Base-by-base conservation (phyloP, 306 rosid genomes). In the Lathyrus tuberosus region DNA sequence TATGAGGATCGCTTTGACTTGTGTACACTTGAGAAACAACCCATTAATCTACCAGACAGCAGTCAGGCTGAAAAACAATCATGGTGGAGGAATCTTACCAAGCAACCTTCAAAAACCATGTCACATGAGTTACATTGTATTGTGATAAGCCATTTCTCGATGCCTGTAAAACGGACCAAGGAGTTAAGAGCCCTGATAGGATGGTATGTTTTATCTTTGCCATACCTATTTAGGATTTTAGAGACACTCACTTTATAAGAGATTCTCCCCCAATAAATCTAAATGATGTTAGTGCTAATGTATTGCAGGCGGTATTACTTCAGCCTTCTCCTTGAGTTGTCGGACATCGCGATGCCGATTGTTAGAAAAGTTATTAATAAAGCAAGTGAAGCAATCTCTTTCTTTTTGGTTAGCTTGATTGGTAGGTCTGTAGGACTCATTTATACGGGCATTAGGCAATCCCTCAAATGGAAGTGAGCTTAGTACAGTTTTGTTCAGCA, bases 391-490 rank as follows among this genome's bases (percentile, higher is more conserved):
- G 94, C 87, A 12, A 77, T 87, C 59, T 90, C 97, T 30, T 94
- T 88, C 88, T 87, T 94, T 79, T 79, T 90, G 57, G 93, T 90
- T 67, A 71, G 76, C 85, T 82, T 90, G 86, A 93, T 93, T 74
- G 98, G 98, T 72, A 86, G 97, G 77, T 93, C 98, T 56, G 76
- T 93, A 72, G 97, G 97, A 77, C 96, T 88, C 75, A 86, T 93
- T 75, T 93, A 93, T 57, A 85, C 97, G 20, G 97, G 98, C 81
- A 94, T 88, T 76, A 88, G 95, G 76, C 97, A 90, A 71, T 86
- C 96, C 71, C 90, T 94, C 40, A 70, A 70, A 61, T 94, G 97
- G 97, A 94, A 94, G 75, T 84, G 80, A 88, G 71, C 67, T 53
- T 22, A 78, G 84, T 82, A 72, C 62, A 65, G 24, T 78, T 71